Evolutionary conservation across 768 basidiomycete species (phyloP).

Genomic region (Pleurotus djamor): DNA sequence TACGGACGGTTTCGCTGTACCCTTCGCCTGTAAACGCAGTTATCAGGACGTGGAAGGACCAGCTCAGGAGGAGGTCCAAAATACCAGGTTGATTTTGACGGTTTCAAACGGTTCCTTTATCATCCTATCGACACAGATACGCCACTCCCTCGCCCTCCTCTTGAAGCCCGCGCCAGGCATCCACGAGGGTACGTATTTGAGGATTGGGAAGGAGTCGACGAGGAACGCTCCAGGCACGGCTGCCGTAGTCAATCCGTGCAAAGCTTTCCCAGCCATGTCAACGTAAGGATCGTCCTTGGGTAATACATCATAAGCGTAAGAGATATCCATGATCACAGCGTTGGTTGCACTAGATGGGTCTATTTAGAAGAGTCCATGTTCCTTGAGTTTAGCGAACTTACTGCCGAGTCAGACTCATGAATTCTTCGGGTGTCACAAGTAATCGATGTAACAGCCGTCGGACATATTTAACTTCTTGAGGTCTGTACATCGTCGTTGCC

Average conservation of each 20-base stretch:
- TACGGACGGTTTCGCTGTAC: neutral
- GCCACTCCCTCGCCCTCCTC: conserved; percentile 29
- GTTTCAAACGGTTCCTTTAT: conserved; percentile 27
- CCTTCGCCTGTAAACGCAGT: neutral
- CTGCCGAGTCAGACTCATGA: conserved; percentile 32
- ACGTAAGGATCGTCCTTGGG: conserved; percentile 42
- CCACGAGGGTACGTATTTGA: conserved; percentile 39
- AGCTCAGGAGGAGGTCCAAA: neutral
- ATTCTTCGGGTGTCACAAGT: conserved; percentile 33
- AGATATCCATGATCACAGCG: conserved; percentile 12
- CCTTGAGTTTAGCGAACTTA: conserved; percentile 18
- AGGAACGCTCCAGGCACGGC: conserved; percentile 40
- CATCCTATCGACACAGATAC: conserved; percentile 22
- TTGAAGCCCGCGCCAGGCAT: conserved; percentile 40
- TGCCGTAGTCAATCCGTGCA: conserved; percentile 28
- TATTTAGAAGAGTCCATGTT: neutral
- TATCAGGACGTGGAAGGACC: neutral
- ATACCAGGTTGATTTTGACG: conserved; percentile 23
- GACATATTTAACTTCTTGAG: conserved; percentile 24
- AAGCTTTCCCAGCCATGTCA: conserved; percentile 33
- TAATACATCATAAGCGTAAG: conserved; percentile 43
- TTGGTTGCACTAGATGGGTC: conserved; percentile 1
- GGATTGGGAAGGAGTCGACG: conserved; percentile 38
- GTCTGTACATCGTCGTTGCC: conserved; percentile 25
- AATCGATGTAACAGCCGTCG: conserved; percentile 27